Evolutionary conservation across 1,139 yeast species (phyloP).

Genomic region (Lodderomyces jiufengensis): DNA sequence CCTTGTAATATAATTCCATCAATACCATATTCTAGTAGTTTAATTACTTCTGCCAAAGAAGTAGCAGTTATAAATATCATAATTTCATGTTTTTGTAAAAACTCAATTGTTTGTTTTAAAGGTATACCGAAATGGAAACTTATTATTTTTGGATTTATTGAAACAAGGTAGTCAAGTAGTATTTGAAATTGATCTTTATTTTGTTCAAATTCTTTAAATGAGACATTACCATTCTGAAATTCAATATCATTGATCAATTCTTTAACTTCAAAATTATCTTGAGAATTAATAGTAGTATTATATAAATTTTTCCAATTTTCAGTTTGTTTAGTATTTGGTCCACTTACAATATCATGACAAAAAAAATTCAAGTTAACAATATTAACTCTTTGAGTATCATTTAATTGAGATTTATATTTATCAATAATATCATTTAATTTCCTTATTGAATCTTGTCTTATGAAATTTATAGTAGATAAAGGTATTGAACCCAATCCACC

Average conservation of each 20-base stretch:
- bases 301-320: conserved; percentile 25
- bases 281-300: conserved; percentile 7
- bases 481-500: conserved; percentile 51
- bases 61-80: conserved; percentile 50
- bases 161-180: conserved; percentile 14
- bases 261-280: conserved; percentile 7
- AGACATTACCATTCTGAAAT: conserved; percentile 25
- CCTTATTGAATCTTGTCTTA: conserved; percentile 12
- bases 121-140: conserved; percentile 54
- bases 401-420: not conserved
- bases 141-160: conserved; percentile 29
- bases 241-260: not conserved
- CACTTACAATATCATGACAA: conserved; percentile 30
- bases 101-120: conserved; percentile 30
- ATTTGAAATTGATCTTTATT: conserved; percentile 8
- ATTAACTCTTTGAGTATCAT: conserved; percentile 1
- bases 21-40: conserved; percentile 21
- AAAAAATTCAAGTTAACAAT: conserved; percentile 47
- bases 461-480: conserved; percentile 31
- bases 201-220: conserved; percentile 33
- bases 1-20: conserved; percentile 49
- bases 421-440: conserved; percentile 1
- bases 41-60: conserved; percentile 34
- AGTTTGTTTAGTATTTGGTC: conserved; percentile 17
- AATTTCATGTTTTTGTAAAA: conserved; percentile 43